These are phyloP conservation scores for Whalleya microplaca DNA, from an alignment of 2,329 filamentous ascomycete genomes.

Conservation along the genomic window DNA sequence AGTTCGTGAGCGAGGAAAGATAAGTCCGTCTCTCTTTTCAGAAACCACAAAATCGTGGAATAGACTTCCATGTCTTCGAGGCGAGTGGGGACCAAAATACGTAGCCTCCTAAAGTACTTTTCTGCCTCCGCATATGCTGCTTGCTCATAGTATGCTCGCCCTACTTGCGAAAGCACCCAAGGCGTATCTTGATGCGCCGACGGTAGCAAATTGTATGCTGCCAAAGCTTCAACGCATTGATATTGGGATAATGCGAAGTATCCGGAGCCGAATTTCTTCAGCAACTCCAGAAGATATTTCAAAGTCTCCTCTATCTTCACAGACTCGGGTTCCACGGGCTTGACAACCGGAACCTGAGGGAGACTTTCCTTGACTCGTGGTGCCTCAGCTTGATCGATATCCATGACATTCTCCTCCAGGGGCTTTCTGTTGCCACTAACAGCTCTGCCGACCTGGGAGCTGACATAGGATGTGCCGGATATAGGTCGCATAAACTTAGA, in stretches of 20 bases:
- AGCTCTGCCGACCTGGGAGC: constrained; percentile 78
- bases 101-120: constrained; percentile 79
- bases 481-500: constrained; percentile 68
- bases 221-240: constrained; percentile 75
- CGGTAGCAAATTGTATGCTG: constrained; percentile 72
- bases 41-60: constrained; percentile 97
- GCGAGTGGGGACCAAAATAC: constrained; percentile 77
- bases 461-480: constrained; percentile 69
- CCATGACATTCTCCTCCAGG: constrained; percentile 66
- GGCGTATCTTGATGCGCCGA: constrained; percentile 82
- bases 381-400: constrained; percentile 69
- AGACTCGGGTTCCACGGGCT: constrained; percentile 54
- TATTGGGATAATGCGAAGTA: constrained; percentile 81
- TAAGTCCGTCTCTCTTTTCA: constrained; percentile 89
- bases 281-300: constrained; percentile 75
- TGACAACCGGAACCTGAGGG: constrained; percentile 43
- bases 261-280: constrained; percentile 79
- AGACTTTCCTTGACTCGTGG: constrained; percentile 49
- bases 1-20: constrained; percentile 92
- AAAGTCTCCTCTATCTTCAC: constrained; percentile 75
- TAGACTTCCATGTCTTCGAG: constrained; percentile 98
- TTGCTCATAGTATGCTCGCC: constrained; percentile 89
- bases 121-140: constrained; percentile 85
- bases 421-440: constrained; percentile 90
- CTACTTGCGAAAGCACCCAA: constrained; percentile 90